Conservation (phyloP, 2,329 filamentous ascomycete species). For the Fusarium setosum region DNA sequence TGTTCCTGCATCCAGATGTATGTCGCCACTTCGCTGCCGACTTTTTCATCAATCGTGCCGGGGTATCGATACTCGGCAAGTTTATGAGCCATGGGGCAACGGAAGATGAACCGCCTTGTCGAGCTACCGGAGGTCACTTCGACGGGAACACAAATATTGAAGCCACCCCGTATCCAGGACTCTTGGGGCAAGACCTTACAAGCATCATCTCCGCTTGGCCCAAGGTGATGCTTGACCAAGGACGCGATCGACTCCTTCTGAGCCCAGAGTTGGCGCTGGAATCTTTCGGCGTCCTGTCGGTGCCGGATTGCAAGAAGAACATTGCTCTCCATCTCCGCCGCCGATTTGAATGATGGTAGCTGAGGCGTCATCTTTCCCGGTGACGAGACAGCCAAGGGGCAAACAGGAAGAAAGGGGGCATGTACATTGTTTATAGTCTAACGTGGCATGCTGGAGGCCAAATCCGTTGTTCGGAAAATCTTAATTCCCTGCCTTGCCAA, state of each 20-base stretch:
- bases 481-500: not conserved
- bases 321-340: not conserved
- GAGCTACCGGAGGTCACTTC: slow-evolving; percentile 2
- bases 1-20: slow-evolving; percentile 48
- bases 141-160: slow-evolving; percentile 33
- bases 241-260: slow-evolving; percentile 21
- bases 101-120: slow-evolving; percentile 12
- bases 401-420: not conserved
- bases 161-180: slow-evolving; percentile 32
- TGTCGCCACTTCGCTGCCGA: slow-evolving; percentile 46
- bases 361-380: not conserved
- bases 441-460: too few relatives aligned
- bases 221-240: slow-evolving; percentile 26
- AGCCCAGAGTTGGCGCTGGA: slow-evolving; percentile 18
- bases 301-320: not conserved
- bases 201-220: slow-evolving; percentile 11
- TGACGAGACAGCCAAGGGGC: not conserved
- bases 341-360: not conserved
- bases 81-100: slow-evolving; percentile 33
- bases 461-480: not conserved
- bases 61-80: slow-evolving; percentile 29
- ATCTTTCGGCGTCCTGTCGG: not conserved
- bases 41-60: slow-evolving; percentile 48
- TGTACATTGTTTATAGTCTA: not conserved
- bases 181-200: slow-evolving; percentile 23